Evolutionary conservation across 2,329 filamentous ascomycete species (phyloP), one percentile per base, ranked within the genome.

Genomic region (Arthrobotrys conoides): DNA sequence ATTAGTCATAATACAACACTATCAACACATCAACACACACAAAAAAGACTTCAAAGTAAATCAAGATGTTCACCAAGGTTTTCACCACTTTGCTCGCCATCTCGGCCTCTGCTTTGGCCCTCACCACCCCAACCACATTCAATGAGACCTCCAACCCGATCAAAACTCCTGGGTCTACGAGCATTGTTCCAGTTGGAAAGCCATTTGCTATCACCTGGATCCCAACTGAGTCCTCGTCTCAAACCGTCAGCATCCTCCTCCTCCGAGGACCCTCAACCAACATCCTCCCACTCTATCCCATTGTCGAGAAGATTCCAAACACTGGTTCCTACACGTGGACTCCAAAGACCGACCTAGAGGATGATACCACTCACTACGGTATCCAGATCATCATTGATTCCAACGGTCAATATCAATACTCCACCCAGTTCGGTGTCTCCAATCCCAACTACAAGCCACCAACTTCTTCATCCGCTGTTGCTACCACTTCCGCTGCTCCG

Each of bases 381-480:
- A 85, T 91, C 82, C 86, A 90, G 83, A 84, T 91, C 81, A 88
- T 91, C 81, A 88, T 88, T 80, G 88, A 90, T 82, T 85, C 85
- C 63, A 88, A 86, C 80, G 88, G 89, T 83, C 84, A 87, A 82
- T 91, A 89, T 87, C 89, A 91, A 83, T 89, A 87, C 84, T 88
- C 87, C 51, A 88, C 88, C 75, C 89, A 90, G 83, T 90, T 90
- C 85, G 89, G 89, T 82, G 86, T 91, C 85, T 85, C 84, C 78
- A 87, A 87, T 55, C 76, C 83, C 68, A 84, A 72, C 48, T 71
- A 53, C 57, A 12, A 48, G 18, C 9, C 33, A 6, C 18, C 46
- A 6, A 20, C 18, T 46, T 22, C 46, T 16, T 22, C 53, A 38
- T 69, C 82, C 51, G 41, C 46, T 18, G 64, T 20, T 51, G 68